phyloP scores from a whole-genome alignment of 1,139 yeast species.

The Suhomyces maxii region DNA sequence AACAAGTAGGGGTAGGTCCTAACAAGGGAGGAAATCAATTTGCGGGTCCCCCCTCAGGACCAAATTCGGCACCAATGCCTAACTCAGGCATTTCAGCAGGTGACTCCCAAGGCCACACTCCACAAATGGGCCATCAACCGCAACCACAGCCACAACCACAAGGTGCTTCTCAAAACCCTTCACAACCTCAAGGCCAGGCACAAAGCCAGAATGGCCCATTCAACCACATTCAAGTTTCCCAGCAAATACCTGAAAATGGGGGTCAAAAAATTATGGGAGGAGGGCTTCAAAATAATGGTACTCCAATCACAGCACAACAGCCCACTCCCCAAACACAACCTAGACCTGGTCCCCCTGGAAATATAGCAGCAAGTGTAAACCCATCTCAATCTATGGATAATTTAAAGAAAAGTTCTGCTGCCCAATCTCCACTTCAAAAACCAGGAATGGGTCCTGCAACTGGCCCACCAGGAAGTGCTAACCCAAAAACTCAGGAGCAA shows the following conservation, averaged over 20 bases:
- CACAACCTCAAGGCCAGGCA: conserved; percentile 4
- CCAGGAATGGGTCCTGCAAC: conserved; percentile 2
- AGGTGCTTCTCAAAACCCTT: background rate
- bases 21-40: conserved; percentile 9
- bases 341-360: conserved; percentile 11
- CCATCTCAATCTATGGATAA: conserved; percentile 1
- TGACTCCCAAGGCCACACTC: conserved; percentile 29
- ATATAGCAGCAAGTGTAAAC: background rate
- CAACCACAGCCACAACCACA: conserved; percentile 18
- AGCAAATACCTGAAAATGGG: conserved; percentile 10
- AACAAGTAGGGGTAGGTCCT: conserved; percentile 7
- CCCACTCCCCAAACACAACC: conserved; percentile 24
- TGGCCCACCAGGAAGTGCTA: background rate
- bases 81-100: conserved; percentile 20
- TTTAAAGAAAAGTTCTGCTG: conserved; percentile 2
- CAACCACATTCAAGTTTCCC: conserved; percentile 11
- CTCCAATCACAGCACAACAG: conserved; percentile 17
- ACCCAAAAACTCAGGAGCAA: conserved; percentile 2
- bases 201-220: conserved; percentile 10
- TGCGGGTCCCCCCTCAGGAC: conserved; percentile 16
- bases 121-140: conserved; percentile 28
- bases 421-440: conserved; percentile 8
- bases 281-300: conserved; percentile 8
- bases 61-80: conserved; percentile 30
- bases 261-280: conserved; percentile 6